Conservation (phyloP, 495 filamentous ascomycete genomes). For the Thozetella sp. region DNA sequence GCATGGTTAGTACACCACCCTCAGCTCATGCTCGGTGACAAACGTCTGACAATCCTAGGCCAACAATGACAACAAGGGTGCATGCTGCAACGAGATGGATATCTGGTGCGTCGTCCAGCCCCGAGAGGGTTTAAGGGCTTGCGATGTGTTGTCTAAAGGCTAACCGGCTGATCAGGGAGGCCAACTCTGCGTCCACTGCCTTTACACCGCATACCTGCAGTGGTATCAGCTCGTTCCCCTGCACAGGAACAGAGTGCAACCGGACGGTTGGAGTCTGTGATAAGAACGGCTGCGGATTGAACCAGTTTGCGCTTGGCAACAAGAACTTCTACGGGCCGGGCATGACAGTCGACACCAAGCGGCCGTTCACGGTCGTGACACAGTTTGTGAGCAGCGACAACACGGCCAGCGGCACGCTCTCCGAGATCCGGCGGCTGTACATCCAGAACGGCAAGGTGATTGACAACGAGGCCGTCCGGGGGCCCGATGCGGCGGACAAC, state of each 20-base stretch:
- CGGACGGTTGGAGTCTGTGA: constrained; percentile 55
- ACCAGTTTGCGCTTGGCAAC: constrained; percentile 56
- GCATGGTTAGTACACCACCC: constrained; percentile 36
- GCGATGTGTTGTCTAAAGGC: too few species aligned
- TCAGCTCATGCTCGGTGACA: background rate
- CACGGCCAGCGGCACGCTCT: constrained; percentile 48
- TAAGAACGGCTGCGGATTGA: constrained; percentile 66
- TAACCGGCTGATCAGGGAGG: constrained; percentile 40
- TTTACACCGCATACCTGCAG: constrained; percentile 62
- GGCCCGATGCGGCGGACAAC: constrained; percentile 38
- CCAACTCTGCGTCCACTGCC: constrained; percentile 57
- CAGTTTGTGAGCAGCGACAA: constrained; percentile 61
- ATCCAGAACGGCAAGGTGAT: constrained; percentile 62
- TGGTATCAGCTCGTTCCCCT: constrained; percentile 43
- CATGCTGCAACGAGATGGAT: constrained; percentile 66
- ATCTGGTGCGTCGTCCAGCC: too few species aligned
- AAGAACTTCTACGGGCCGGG: constrained; percentile 56
- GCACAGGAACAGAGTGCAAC: constrained; percentile 47
- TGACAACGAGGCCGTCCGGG: constrained; percentile 24
- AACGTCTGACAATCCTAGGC: constrained; percentile 18
- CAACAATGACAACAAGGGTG: constrained; percentile 48
- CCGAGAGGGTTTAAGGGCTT: too few species aligned
- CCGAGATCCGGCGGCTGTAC: constrained; percentile 63
- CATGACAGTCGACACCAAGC: constrained; percentile 58
- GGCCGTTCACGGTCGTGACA: constrained; percentile 66